Evolutionary conservation across 1,139 yeast species (phyloP).

Genomic region (Sugiyamaella pinicola): DNA sequence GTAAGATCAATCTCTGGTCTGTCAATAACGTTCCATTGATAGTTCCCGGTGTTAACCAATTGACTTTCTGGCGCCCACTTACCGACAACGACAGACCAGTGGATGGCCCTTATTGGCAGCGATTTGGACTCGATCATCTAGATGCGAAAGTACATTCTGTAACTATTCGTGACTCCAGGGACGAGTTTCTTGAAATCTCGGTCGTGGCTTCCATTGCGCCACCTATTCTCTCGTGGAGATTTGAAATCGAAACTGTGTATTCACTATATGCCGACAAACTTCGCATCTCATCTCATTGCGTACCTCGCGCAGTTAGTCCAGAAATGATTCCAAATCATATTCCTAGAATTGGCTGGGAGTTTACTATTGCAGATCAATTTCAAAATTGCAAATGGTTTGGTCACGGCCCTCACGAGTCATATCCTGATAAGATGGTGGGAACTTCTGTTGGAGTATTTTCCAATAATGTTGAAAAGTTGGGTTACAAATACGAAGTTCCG

Average conservation of each 20-base stretch:
- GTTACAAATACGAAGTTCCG: slow-evolving; percentile 41
- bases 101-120: slow-evolving; percentile 31
- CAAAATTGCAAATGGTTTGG: slow-evolving; percentile 40
- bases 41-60: slow-evolving; percentile 27
- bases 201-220: slow-evolving; percentile 24
- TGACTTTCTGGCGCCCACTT: slow-evolving; percentile 40
- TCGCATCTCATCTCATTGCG: slow-evolving; percentile 15
- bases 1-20: slow-evolving; percentile 27
- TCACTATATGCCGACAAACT: slow-evolving; percentile 15
- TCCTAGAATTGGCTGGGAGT: slow-evolving; percentile 37
- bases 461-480: slow-evolving; percentile 28
- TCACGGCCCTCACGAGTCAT: slow-evolving; percentile 44
- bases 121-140: slow-evolving; percentile 31
- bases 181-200: slow-evolving; percentile 4
- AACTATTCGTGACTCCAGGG: slow-evolving; percentile 2
- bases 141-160: slow-evolving; percentile 19
- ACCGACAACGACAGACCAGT: slow-evolving; percentile 38
- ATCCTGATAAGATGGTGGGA: slow-evolving; percentile 40
- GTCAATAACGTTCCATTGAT: slow-evolving; percentile 25
- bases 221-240: slow-evolving; percentile 31
- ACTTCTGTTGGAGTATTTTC: slow-evolving; percentile 35
- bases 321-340: slow-evolving; percentile 23
- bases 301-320: slow-evolving; percentile 15
- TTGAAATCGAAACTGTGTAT: slow-evolving; percentile 20
- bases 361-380: slow-evolving; percentile 26